Conservation (phyloP, 306 rosid genomes). For the Rosa persica region DNA sequence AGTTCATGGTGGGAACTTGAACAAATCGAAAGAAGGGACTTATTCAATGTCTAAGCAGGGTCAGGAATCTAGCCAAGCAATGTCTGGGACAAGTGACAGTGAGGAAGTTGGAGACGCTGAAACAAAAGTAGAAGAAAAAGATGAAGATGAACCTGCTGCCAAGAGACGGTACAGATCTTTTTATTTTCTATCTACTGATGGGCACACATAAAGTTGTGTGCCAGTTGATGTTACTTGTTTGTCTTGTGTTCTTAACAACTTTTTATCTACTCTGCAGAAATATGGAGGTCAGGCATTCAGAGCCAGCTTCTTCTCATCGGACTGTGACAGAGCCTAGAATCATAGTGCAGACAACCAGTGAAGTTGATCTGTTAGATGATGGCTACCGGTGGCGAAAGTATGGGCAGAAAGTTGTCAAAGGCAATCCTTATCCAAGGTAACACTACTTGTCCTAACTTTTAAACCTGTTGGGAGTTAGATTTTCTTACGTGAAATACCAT, state of each 20-base stretch:
- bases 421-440: constrained; percentile 86
- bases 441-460: constrained; percentile 21
- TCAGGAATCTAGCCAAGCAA: constrained; percentile 56
- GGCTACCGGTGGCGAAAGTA: constrained; percentile 91
- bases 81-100: constrained; percentile 64
- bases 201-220: neutral
- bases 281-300: constrained; percentile 44
- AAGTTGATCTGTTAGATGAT: constrained; percentile 83
- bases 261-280: constrained; percentile 40
- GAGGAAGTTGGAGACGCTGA: constrained; percentile 64
- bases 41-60: constrained; percentile 41
- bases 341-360: constrained; percentile 85
- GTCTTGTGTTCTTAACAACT: constrained; percentile 1
- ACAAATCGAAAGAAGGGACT: constrained; percentile 31
- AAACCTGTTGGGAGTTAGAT: neutral
- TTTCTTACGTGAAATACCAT: neutral
- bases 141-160: constrained; percentile 59
- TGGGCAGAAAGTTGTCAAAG: constrained; percentile 83
- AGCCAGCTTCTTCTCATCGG: constrained; percentile 63
- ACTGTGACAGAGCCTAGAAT: constrained; percentile 77
- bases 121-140: constrained; percentile 44
- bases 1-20: constrained; percentile 31
- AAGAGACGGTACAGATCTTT: constrained; percentile 57
- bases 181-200: neutral
- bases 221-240: constrained; percentile 9